These are phyloP conservation scores for Acacia melanoxylon DNA, from an alignment of 306 rosid species.

Conservation along the genomic window DNA sequence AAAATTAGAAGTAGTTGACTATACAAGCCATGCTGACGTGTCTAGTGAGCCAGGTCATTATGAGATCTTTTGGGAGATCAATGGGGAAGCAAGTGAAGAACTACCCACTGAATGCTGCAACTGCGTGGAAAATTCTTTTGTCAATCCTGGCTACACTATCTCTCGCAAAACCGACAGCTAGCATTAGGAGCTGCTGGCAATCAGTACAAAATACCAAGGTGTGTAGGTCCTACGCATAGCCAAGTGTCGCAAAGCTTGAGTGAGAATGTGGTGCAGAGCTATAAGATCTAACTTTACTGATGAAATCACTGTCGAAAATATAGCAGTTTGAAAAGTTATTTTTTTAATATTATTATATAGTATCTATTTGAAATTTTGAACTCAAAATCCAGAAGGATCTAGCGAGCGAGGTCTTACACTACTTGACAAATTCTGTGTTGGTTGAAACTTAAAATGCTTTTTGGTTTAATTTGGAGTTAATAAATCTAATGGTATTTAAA, in stretches of 20 bases:
- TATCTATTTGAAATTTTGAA: no score
- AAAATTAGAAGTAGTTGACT: not conserved
- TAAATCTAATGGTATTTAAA: no score
- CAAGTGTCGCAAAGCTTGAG: not conserved
- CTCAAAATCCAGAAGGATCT: no score
- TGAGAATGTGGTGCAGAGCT: not conserved
- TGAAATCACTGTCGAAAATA: not conserved
- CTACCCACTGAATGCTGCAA: not conserved
- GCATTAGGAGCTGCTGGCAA: not conserved
- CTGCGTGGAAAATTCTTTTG: not conserved
- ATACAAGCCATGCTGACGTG: not conserved
- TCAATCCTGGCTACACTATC: not conserved
- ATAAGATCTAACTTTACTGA: no score
- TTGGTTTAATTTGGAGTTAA: no score
- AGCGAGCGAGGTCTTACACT: no score
- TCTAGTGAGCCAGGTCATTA: not conserved
- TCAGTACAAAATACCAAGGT: not conserved
- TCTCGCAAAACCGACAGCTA: not conserved
- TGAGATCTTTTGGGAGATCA: not conserved
- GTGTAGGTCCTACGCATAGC: not conserved
- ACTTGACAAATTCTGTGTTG: no score
- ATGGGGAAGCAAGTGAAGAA: not conserved
- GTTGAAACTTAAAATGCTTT: no score
- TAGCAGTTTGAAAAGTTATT: not conserved
- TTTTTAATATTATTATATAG: no score